Evolutionary conservation across 2,329 filamentous ascomycete genomes (phyloP).

Genomic region (Raffaelea deltoideospora): DNA sequence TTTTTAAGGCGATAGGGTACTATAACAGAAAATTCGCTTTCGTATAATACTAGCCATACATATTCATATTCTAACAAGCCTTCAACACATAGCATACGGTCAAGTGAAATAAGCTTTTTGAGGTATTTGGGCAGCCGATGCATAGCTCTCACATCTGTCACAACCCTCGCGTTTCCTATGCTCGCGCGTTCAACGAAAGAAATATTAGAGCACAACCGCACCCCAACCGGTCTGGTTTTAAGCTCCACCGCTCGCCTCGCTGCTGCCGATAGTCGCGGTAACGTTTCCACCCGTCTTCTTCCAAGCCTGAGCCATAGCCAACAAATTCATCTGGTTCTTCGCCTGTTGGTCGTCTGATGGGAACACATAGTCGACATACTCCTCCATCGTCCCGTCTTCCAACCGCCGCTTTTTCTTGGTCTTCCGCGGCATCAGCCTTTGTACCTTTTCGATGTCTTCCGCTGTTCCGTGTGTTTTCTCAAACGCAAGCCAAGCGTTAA

Average conservation of each 20-base stretch:
- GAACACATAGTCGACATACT: slow-evolving; percentile 96
- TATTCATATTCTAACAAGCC: too few species aligned
- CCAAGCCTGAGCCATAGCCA: slow-evolving; percentile 80
- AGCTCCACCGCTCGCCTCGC: background rate
- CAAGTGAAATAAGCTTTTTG: too few species aligned
- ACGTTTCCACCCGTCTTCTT: slow-evolving; percentile 40
- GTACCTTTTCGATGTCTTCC: slow-evolving; percentile 66
- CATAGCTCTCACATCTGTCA: background rate
- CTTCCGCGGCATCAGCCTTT: slow-evolving; percentile 84
- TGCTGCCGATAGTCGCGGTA: too few species aligned
- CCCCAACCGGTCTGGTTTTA: too few species aligned
- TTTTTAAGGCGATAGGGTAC: too few species aligned
- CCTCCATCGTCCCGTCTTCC: slow-evolving; percentile 87
- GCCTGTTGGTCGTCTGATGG: slow-evolving; percentile 83
- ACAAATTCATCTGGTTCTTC: slow-evolving; percentile 66
- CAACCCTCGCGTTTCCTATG: background rate
- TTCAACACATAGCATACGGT: too few species aligned
- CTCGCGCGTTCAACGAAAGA: too few species aligned
- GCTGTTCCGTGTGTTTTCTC: slow-evolving; percentile 68
- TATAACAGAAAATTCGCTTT: too few species aligned
- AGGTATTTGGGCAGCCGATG: too few species aligned
- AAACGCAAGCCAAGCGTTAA: slow-evolving; percentile 87
- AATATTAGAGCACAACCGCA: too few species aligned
- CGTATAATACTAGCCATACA: too few species aligned
- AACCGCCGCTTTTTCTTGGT: slow-evolving; percentile 85